Base-by-base conservation (phyloP, 192 early-diverging fungal species). In the Borealophlyctis nickersoniae region DNA sequence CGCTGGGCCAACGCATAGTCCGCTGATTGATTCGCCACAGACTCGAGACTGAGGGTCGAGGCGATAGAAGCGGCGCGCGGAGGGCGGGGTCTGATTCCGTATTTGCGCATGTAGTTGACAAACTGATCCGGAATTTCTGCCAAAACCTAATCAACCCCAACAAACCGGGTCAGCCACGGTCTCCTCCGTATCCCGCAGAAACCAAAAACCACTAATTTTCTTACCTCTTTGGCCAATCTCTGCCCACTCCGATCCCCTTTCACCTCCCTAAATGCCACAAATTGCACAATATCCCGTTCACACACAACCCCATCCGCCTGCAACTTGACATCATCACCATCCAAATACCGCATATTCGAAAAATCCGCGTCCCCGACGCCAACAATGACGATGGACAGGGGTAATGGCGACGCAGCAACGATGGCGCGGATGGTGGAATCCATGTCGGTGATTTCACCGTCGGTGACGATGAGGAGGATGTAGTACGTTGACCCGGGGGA, bases 81-180 rank as follows among this genome's bases (percentile, higher is more conserved):
- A 7, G 39, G n/a, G 23, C 64, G 64, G 2, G 80, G 80, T 36
- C 23, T 56, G 36, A 79, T 73, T 3, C 59, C 66, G 39, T 75
- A 29, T 30, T 29, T 28, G 4, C 36, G 62, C 77, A 81, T 79
- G 66, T 77, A 83, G 2, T 50, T 56, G 29, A 84, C 73, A 24
- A 85, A 74, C 63, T 85, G 83, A 33, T 76, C 71, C 1, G 83
- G 83, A 5, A 85, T 66, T 62, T 85, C 83, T 7, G 77, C 80
- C 35, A 85, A 62, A 26, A 81, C 58, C 67, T 69, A 57, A n/a
- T 22, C 23, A 35, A 11, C 22, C 4, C 11, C 2, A 2, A 13
- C 11, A 63, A 27, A n/a, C 7, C 9, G 7, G 39, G 9, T 28
- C 9, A 51, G n/a, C 45, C 45, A 34, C 49, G n/a, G 39, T 59